A percentile compares a stretch with the other conserved stretches of the same genome.
These are phyloP conservation scores for Triadica sebifera DNA, from an alignment of 345 rosid species.

Conservation along the genomic window DNA sequence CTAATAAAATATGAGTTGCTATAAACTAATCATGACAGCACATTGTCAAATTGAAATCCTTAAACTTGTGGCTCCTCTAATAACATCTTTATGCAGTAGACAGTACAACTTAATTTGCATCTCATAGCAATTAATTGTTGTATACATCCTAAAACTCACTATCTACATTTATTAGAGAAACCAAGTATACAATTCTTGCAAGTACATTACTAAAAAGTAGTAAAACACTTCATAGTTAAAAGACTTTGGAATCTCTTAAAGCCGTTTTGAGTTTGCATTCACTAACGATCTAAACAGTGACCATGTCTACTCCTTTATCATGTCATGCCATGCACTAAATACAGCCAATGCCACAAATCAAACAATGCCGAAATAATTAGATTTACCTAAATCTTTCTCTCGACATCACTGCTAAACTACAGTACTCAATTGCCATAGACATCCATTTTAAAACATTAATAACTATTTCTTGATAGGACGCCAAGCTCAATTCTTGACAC, in stretches of 20 bases:
- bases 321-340: not conserved
- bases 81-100: not conserved
- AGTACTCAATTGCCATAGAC: conserved; percentile 2
- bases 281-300: not conserved
- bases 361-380: conserved; percentile 3
- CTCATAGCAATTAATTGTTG: not conserved
- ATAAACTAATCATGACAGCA: not conserved
- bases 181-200: not conserved
- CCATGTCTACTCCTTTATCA: not conserved
- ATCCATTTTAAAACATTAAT: not conserved
- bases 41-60: not conserved
- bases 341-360: not conserved
- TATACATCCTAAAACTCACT: not conserved
- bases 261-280: not conserved
- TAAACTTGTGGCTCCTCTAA: not conserved
- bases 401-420: not conserved
- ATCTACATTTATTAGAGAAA: not conserved
- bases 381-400: not conserved
- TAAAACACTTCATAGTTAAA: not conserved
- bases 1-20: not conserved
- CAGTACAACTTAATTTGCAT: not conserved
- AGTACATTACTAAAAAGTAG: not conserved
- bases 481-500: conserved; percentile 17
- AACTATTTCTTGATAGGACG: not conserved
- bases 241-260: not conserved